Percentiles rank a stretch among this genome's conserved stretches.
phyloP scores from a whole-genome alignment of 2,329 filamentous ascomycete species.

The Lecanoromycetidae sp. region DNA sequence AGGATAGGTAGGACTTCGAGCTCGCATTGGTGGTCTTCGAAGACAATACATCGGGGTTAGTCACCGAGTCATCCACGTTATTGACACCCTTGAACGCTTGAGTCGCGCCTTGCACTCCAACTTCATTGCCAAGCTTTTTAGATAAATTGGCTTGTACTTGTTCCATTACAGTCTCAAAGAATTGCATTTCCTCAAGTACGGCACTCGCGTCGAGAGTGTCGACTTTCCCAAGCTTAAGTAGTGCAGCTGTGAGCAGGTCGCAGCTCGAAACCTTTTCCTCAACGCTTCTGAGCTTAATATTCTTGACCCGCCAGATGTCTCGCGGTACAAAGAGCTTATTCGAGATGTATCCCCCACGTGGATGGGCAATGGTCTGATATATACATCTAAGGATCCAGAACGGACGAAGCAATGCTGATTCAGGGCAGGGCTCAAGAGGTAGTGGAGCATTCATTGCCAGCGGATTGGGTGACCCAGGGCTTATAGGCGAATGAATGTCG shows the following conservation, averaged over 20 bases:
- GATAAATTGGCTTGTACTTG: conserved; percentile 64
- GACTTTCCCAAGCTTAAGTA: conserved; percentile 70
- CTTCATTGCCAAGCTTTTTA: conserved; percentile 85
- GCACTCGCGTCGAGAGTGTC: conserved; percentile 86
- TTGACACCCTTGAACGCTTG: conserved; percentile 62
- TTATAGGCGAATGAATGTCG: conserved; percentile 57
- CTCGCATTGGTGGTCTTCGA: conserved; percentile 47
- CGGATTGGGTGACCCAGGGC: conserved; percentile 54
- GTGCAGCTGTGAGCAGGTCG: conserved; percentile 76
- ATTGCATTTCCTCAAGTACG: conserved; percentile 86
- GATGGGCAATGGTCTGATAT: conserved; percentile 83
- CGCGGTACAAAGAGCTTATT: conserved; percentile 83
- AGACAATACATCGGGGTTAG: conserved; percentile 27
- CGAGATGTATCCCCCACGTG: conserved; percentile 81
- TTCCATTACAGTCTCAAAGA: conserved; percentile 72
- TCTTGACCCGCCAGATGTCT: conserved; percentile 88
- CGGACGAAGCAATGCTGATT: conserved; percentile 75
- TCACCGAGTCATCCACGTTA: conserved; percentile 36
- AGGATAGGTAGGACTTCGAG: conserved; percentile 61
- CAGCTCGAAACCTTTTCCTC: conserved; percentile 92
- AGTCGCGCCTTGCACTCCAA: conserved; percentile 66
- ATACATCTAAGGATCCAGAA: conserved; percentile 97
- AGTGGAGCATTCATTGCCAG: conserved; percentile 55
- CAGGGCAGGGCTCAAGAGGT: conserved; percentile 81
- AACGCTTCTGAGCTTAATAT: conserved; percentile 78